Evolutionary conservation across 345 rosid genomes (phyloP).

Genomic region (Excoecaria cochinchinensis): DNA sequence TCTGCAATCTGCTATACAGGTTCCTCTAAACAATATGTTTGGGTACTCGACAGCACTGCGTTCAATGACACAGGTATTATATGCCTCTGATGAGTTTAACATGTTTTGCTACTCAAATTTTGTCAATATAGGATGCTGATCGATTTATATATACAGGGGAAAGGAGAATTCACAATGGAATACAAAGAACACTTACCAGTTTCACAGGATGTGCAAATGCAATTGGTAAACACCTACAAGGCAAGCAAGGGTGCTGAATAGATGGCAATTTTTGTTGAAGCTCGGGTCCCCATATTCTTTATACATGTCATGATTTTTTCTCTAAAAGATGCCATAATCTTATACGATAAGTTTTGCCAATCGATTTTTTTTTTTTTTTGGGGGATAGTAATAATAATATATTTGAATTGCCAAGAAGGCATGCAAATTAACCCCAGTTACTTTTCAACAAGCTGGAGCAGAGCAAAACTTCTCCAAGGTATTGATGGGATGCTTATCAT

Average conservation of each 20-base stretch:
- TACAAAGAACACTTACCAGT: conserved; percentile 91
- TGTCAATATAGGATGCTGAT: background rate
- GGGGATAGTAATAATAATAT: conserved; percentile 3
- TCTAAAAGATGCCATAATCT: background rate
- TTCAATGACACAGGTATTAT: conserved; percentile 87
- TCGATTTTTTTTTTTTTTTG: background rate
- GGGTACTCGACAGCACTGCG: conserved; percentile 96
- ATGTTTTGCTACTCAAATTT: background rate
- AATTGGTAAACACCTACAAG: conserved; percentile 72
- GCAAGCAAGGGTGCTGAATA: conserved; percentile 56
- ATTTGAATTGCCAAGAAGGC: background rate
- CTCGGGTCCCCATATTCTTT: background rate
- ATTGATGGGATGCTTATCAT: background rate
- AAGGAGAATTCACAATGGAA: conserved; percentile 99
- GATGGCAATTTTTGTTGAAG: conserved; percentile 11
- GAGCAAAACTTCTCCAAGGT: background rate
- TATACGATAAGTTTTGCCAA: background rate
- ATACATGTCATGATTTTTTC: background rate
- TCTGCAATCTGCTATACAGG: conserved; percentile 41
- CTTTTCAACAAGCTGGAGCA: background rate
- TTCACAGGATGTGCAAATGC: conserved; percentile 82
- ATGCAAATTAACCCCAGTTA: background rate
- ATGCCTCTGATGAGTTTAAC: background rate
- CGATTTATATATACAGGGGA: conserved; percentile 49
- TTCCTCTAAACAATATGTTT: conserved; percentile 97